Conservation (phyloP, 2,329 filamentous ascomycete genomes). For the Talaromyces sp. region DNA sequence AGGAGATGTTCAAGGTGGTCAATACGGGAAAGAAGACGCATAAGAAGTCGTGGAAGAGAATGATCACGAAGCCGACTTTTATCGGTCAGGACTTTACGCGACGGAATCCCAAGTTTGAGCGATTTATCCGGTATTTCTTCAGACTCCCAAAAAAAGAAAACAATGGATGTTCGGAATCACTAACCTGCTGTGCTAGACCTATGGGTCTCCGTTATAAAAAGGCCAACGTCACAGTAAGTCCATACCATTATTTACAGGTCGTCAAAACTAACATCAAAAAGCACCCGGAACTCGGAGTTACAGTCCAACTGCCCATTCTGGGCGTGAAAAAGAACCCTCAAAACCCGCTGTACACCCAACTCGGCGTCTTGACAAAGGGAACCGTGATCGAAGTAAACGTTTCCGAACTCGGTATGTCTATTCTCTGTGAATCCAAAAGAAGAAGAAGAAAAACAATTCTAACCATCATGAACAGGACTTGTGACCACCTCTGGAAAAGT, state of each 20-base stretch:
- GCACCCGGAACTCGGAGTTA: slow-evolving; percentile 77
- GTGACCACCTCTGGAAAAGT: slow-evolving; percentile 90
- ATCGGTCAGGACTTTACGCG: slow-evolving; percentile 88
- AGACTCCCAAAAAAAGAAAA: not conserved
- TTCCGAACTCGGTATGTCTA: slow-evolving; percentile 57
- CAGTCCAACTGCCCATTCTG: slow-evolving; percentile 79
- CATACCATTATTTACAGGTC: too few relatives aligned
- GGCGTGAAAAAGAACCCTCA: slow-evolving; percentile 81
- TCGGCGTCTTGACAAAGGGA: slow-evolving; percentile 84
- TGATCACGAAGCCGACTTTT: slow-evolving; percentile 79
- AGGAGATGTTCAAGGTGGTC: slow-evolving; percentile 97
- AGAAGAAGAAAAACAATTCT: not conserved
- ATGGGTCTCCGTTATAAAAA: slow-evolving; percentile 79
- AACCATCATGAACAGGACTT: slow-evolving; percentile 51
- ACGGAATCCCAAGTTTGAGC: slow-evolving; percentile 71
- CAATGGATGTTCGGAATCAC: not conserved
- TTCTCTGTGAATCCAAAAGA: not conserved
- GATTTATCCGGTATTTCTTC: slow-evolving; percentile 56
- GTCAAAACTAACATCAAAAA: not conserved
- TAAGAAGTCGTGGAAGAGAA: slow-evolving; percentile 67
- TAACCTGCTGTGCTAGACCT: slow-evolving; percentile 32
- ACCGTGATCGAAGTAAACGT: slow-evolving; percentile 90
- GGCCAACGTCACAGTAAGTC: slow-evolving; percentile 55
- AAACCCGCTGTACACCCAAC: slow-evolving; percentile 85
- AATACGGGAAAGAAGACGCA: slow-evolving; percentile 92